Base-by-base conservation (phyloP, 805 yeast species). In the Sungouiozyma intestinalis region DNA sequence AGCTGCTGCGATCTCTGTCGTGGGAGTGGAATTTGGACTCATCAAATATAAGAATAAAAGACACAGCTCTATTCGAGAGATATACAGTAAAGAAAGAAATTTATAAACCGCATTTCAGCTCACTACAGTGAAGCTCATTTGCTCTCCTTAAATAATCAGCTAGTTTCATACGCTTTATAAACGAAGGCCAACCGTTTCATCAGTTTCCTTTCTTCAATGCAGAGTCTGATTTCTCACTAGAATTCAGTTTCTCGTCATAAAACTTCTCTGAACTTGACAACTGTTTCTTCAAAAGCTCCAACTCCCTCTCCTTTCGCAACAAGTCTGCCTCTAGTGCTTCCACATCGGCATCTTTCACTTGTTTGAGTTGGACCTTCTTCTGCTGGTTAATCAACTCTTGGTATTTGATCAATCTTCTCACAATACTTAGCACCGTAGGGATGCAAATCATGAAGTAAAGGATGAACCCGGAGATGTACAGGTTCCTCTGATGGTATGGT, bases 381-480 rank as follows among this genome's bases (percentile, higher is more conserved):
- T 13, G 33, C 32, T 49, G 49, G 21, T 46, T 48, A 18, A 61
- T 53, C 41, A 62, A 40, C 37, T 58, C 66, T 63, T 74, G 59
- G 51, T 69, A 68, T 48, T 69, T 64, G 34, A 76, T 74, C 57
- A 78, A 62, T 56, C 76, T 73, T 45, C 65, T 66, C 38, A 77
- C 66, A 41, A 78, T 68, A 33, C 71, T 68, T 48, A 72, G 63
- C 38, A 76, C 74, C 0, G 80, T 75, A 32, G 67, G 69, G 43
- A 77, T 76, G 8, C 79, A 74, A 38, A 77, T 48, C 44, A 63
- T 66, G 51, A 76, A 68, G 57, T 74, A 78, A 45, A 78, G 58
- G 3, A 77, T 78, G 7, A 79, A 80, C 7, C 84, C 85, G 14
- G 77, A 70, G 42, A 78, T 67, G 55, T 78, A 78, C 35, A 76